phyloP scores from a whole-genome alignment of 495 filamentous ascomycete genomes.

The Tuber calosporum region DNA sequence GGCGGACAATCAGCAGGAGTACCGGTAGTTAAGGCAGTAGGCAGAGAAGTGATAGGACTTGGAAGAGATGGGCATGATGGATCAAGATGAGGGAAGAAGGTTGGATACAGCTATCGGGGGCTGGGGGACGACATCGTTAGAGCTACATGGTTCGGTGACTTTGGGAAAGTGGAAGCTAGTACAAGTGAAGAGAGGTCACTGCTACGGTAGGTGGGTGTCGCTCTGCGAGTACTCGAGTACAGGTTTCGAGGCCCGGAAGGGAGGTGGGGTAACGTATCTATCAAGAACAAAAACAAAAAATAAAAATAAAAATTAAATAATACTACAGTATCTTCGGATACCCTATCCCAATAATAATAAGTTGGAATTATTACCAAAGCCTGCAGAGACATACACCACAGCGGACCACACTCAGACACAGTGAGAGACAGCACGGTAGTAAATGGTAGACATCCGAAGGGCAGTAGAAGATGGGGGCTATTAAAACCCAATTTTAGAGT shows the following conservation, averaged over 20 bases:
- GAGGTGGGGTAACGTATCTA: not conserved
- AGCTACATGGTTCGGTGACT: constrained; percentile 1
- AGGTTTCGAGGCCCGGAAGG: not conserved
- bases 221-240: too few relatives aligned
- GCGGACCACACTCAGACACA: not conserved
- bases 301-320: too few relatives aligned
- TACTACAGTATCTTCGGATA: not conserved
- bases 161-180: not conserved
- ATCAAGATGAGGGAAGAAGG: constrained; percentile 23
- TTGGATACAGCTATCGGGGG: constrained; percentile 17
- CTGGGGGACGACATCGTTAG: not conserved
- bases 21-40: constrained; percentile 9
- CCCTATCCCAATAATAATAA: not conserved
- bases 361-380: not conserved
- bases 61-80: constrained; percentile 20
- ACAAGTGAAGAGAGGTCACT: not conserved
- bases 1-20: constrained; percentile 4
- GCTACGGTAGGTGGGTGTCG: not conserved
- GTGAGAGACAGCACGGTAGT: too few relatives aligned
- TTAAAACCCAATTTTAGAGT: not conserved
- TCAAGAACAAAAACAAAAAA: not conserved
- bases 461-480: not conserved
- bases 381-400: not conserved
- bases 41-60: constrained; percentile 19
- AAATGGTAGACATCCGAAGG: not conserved